Evolutionary conservation across 495 filamentous ascomycete genomes (phyloP).

Genomic region (Xylaria longipes): DNA sequence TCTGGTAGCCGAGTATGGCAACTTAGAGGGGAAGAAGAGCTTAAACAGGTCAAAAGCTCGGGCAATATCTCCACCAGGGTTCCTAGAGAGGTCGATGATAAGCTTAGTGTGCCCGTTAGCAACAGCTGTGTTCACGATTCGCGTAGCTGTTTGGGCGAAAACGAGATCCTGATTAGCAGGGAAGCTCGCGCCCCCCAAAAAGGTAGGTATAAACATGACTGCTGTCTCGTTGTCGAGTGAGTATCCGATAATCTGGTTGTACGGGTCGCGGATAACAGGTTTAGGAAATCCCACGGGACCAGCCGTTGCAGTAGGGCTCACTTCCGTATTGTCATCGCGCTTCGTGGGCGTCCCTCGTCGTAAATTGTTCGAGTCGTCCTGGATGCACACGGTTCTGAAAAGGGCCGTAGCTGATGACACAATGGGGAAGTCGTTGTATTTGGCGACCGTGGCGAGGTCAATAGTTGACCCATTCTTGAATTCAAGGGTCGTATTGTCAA

Average conservation of each 20-base stretch:
- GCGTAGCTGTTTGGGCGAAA: conserved; percentile 1
- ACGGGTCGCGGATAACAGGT: conserved; percentile 1
- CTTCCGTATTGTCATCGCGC: not conserved
- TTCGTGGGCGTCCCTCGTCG: not conserved
- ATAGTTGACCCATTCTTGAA: conserved; percentile 11
- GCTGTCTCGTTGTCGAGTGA: conserved; percentile 2
- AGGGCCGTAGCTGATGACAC: not conserved
- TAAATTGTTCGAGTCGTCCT: not conserved
- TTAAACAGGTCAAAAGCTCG: conserved; percentile 56
- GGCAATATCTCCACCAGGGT: conserved; percentile 59
- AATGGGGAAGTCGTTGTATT: not conserved
- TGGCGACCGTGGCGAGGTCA: not conserved
- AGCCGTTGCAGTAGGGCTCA: conserved; percentile 11
- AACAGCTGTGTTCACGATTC: conserved; percentile 6
- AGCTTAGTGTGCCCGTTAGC: conserved; percentile 31
- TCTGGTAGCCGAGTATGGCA: conserved; percentile 8
- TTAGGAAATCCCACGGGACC: conserved; percentile 26
- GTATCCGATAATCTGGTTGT: conserved; percentile 18
- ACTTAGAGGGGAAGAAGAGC: conserved; percentile 27
- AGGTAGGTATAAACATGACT: conserved; percentile 18
- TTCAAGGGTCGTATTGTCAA: not conserved
- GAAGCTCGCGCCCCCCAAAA: not conserved
- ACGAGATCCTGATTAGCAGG: conserved; percentile 9
- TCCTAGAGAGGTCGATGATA: conserved; percentile 62
- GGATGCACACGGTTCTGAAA: not conserved